Evolutionary conservation across 139 green algal genomes (phyloP), one percentile per base, ranked within the genome.

Genomic region (Dunaliella primolecta): DNA sequence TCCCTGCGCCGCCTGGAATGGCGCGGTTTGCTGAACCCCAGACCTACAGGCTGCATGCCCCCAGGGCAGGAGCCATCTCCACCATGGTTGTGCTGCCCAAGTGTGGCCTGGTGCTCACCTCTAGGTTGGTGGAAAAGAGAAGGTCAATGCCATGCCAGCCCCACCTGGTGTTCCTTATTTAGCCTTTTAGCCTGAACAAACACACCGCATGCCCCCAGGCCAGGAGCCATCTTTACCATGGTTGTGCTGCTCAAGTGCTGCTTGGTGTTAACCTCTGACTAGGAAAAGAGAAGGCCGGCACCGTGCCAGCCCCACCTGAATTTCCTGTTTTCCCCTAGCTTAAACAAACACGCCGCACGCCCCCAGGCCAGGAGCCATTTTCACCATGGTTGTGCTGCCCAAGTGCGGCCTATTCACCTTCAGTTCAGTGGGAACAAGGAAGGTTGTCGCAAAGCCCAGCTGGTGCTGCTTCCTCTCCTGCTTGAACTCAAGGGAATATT

Each of bases 11-110:
- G 30, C 83, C 84, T 79, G 76, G 55, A 27, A 81, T 24, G 81
- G 56, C 57, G 30, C 57, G 56, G 77, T 64, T 36, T 21, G 72
- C 32, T 0, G 37, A 76, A 11, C 78, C 82, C 37, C 80, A 83
- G 23, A 35, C 84, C 56, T 86, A 84, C 81, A 84, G 84, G 33
- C 86, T 93, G 57, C 90, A 93, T 75, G 36, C 78, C 0, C 75
- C 75, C 1, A 31, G 30, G 35, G 74, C 38, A 0, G 83, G 87
- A 32, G 30, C 37, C 36, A 33, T 36, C 30, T 70, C 81, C 80
- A 87, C 80, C 78, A 89, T 93, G 88, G 81, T 83, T 36, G 64
- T 87, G 20, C 32, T 90, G 37, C 83, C 84, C 29, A 36, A 88
- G 15, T 37, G 78, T 24, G 84, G 85, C 32, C 64, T 91, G 81